Percentiles rank a stretch among this genome's conserved stretches.
Evolutionary conservation across 2,329 filamentous ascomycete genomes (phyloP).

Genomic region (Sordariomycetes sp.): DNA sequence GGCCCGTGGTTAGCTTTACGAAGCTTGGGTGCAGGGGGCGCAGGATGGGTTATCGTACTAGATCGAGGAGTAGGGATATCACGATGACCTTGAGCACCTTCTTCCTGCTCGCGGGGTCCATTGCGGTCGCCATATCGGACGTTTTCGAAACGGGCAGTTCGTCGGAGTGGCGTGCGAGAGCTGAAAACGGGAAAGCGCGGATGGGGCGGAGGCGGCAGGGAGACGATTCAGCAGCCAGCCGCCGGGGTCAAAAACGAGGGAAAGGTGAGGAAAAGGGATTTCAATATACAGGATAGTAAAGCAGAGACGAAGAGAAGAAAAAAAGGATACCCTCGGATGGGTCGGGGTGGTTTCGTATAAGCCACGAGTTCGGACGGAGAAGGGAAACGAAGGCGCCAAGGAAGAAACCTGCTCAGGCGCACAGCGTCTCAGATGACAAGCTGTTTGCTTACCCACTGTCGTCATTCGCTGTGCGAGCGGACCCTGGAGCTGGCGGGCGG

Average conservation of each 20-base stretch:
- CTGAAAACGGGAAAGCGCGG: neutral
- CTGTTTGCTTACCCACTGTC: neutral
- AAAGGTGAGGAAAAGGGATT: neutral
- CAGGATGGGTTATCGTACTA: conserved; percentile 45
- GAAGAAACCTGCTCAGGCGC: neutral
- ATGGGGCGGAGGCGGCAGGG: neutral
- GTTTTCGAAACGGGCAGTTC: no score
- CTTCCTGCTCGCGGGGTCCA: conserved; percentile 54
- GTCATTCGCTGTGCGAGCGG: neutral
- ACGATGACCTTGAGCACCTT: conserved; percentile 81
- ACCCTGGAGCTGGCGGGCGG: neutral
- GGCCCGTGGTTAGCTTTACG: conserved; percentile 1
- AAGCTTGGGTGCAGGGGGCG: neutral
- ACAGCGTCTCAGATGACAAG: neutral
- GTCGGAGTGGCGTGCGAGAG: neutral
- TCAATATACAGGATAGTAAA: neutral
- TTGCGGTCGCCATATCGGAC: conserved; percentile 24
- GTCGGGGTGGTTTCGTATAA: neutral
- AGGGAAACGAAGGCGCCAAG: neutral
- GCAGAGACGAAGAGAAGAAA: neutral
- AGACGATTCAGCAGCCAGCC: conserved; percentile 3
- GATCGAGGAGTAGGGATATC: conserved; percentile 76
- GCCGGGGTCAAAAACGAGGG: neutral
- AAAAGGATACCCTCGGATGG: neutral
- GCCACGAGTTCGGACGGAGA: neutral